Conservation (phyloP, 306 rosid genomes). For the Dalbergia oliveri region DNA sequence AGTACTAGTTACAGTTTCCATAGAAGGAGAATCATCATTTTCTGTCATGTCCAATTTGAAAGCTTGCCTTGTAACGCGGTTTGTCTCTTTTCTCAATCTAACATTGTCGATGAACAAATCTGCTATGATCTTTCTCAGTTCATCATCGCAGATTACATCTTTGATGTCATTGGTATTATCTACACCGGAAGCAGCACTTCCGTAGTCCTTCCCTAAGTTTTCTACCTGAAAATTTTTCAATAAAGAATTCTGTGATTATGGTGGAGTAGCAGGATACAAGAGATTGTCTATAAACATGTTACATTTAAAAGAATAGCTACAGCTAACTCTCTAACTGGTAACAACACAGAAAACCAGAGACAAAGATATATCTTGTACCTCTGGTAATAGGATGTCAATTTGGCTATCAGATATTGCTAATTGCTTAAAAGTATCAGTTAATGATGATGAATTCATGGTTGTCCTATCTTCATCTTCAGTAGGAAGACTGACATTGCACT, state of each 20-base stretch:
- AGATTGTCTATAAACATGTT: conserved; percentile 1
- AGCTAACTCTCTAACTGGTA: conserved; percentile 29
- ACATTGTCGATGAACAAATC: conserved; percentile 76
- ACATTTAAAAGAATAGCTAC: conserved; percentile 31
- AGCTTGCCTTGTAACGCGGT: conserved; percentile 54
- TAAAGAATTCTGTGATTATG: conserved; percentile 9
- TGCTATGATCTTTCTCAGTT: conserved; percentile 69
- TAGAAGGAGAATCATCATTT: conserved; percentile 53
- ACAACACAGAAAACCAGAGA: conserved; percentile 2
- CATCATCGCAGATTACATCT: conserved; percentile 58
- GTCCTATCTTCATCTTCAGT: conserved; percentile 48
- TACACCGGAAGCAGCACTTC: conserved; percentile 48
- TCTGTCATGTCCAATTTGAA: conserved; percentile 56
- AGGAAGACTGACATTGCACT: conserved; percentile 65
- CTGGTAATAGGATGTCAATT: conserved; percentile 66
- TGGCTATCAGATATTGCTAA: conserved; percentile 72
- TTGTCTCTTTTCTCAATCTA: conserved; percentile 88
- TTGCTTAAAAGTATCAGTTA: conserved; percentile 59
- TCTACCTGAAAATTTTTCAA: conserved; percentile 68
- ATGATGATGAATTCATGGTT: conserved; percentile 56
- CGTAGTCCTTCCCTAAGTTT: conserved; percentile 58
- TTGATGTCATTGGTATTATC: conserved; percentile 52
- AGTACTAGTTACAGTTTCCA: conserved; percentile 53
- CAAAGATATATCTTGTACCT: conserved; percentile 63
- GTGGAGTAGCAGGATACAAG: conserved; percentile 16